Conservation (phyloP, 495 filamentous ascomycete genomes). For the Pyronema omphalodes region DNA sequence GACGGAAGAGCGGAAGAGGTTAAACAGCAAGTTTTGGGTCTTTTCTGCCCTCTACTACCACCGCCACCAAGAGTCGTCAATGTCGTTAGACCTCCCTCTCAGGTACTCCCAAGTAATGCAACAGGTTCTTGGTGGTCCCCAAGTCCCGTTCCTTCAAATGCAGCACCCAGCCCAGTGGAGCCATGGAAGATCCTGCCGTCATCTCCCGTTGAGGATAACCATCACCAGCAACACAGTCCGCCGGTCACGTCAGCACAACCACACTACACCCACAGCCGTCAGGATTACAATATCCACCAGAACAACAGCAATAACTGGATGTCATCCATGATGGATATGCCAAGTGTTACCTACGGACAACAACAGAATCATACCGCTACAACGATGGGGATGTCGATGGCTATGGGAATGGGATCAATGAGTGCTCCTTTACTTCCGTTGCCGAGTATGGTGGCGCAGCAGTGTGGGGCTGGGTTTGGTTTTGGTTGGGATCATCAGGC, state of each 20-base stretch:
- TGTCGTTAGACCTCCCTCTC: conserved; percentile 62
- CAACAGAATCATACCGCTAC: background rate
- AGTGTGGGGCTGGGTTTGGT: conserved; percentile 63
- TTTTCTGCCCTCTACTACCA: conserved; percentile 79
- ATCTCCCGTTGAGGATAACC: conserved; percentile 34
- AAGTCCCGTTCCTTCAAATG: conserved; percentile 33
- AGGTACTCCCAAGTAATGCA: conserved; percentile 74
- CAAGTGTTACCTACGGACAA: background rate
- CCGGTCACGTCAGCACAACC: too few relatives aligned
- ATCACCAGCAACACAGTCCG: too few relatives aligned
- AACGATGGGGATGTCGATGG: conserved; percentile 34
- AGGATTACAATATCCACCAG: conserved; percentile 39
- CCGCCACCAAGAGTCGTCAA: conserved; percentile 88
- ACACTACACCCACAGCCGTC: background rate
- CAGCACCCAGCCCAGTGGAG: conserved; percentile 50
- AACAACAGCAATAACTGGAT: conserved; percentile 27
- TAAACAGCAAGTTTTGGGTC: conserved; percentile 63
- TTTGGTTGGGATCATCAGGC: conserved; percentile 50
- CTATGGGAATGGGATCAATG: too few relatives aligned
- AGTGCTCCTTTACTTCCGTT: conserved; percentile 49
- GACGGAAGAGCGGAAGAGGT: conserved; percentile 86
- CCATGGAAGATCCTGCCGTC: conserved; percentile 88
- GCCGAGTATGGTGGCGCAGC: conserved; percentile 72
- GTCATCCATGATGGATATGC: background rate
- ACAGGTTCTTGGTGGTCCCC: conserved; percentile 65